Base-by-base conservation (phyloP, 1,284 basidiomycete species). In the Cutaneotrichosporon sp. region DNA sequence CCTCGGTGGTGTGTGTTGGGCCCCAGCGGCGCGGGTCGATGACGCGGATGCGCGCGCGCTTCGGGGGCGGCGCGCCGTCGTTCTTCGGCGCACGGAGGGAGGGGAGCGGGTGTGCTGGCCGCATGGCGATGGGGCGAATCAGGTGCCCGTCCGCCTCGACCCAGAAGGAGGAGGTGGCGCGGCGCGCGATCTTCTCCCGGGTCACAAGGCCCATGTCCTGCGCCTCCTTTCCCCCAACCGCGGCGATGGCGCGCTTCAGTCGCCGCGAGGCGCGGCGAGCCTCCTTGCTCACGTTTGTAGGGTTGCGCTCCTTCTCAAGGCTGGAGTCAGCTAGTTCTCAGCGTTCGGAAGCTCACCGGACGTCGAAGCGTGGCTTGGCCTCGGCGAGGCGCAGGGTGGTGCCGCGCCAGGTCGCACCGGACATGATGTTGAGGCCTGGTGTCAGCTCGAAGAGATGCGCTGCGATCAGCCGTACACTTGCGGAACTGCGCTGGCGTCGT, bases 401-500 rank as follows among this genome's bases (percentile, higher is more conserved):
- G 2, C 79, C 79, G 61, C 79, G 70, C 76, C 78, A 80, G 43
- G 67, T 75, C 1, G 77, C 75, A 20, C 76, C 76, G 9, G 75
- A 76, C 72, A 79, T 76, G 56, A 75, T 78, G 59, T 77, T 79
- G 18, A 80, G 69, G 62, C 76, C 76, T 77, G 59, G 1, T 7
- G 43, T 47, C 45, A 59, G 47, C 24, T 27, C 10, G 34, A n/a
- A n/a, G n/a, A n/a, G n/a, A n/a, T n/a, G n/a, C n/a, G 22, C 59
- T 6, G 42, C 14, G 38, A 14, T 13, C 13, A 27, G 25, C 56
- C 75, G 27, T 47, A 77, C 78, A 80, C 68, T 77, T 76, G 45
- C 72, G 69, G 33, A 79, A 63, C 64, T 78, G 76, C 11, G 62
- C 61, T 2, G 73, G 71, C 5, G 76, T 78, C 0, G 73, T 74